Evolutionary conservation across 2,329 filamentous ascomycete genomes (phyloP).

Genomic region (Exophiala phaeomuriformis): DNA sequence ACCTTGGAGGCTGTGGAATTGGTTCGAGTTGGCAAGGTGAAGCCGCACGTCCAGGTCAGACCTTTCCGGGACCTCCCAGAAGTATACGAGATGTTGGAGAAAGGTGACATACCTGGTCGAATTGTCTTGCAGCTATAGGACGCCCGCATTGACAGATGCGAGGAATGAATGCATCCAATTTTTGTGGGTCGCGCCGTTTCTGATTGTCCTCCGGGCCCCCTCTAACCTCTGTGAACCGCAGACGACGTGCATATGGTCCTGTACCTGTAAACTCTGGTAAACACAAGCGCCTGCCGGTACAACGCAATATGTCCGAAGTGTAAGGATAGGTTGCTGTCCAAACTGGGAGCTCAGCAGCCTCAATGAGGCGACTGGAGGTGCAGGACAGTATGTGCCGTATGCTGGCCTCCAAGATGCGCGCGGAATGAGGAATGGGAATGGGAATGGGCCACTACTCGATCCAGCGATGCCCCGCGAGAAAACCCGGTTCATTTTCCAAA

Average conservation of each 20-base stretch:
- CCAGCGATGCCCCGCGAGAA: too few relatives aligned
- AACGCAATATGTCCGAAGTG: conserved; percentile 3
- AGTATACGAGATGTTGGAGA: conserved; percentile 42
- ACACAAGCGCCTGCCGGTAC: background rate
- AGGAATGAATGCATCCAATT: background rate
- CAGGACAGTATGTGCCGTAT: too few relatives aligned
- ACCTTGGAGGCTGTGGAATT: conserved; percentile 42
- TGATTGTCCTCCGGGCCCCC: background rate
- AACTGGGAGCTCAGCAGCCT: too few relatives aligned
- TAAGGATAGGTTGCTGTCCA: too few relatives aligned
- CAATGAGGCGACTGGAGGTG: too few relatives aligned
- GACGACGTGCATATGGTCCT: conserved; percentile 5
- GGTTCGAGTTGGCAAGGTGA: conserved; percentile 38
- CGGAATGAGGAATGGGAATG: too few relatives aligned
- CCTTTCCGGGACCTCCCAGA: conserved; percentile 37
- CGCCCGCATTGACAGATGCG: background rate
- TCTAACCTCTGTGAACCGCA: background rate
- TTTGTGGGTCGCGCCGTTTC: background rate
- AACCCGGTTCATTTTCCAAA: background rate
- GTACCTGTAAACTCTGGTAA: background rate
- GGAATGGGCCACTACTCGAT: too few relatives aligned
- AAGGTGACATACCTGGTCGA: conserved; percentile 38
- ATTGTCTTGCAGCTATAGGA: conserved; percentile 35
- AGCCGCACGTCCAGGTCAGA: conserved; percentile 37
- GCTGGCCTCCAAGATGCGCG: too few relatives aligned